Evolutionary conservation across 176 grass and related monocot genomes (phyloP), one percentile per base, ranked within the genome.

Genomic region (Microstegium vimineum): DNA sequence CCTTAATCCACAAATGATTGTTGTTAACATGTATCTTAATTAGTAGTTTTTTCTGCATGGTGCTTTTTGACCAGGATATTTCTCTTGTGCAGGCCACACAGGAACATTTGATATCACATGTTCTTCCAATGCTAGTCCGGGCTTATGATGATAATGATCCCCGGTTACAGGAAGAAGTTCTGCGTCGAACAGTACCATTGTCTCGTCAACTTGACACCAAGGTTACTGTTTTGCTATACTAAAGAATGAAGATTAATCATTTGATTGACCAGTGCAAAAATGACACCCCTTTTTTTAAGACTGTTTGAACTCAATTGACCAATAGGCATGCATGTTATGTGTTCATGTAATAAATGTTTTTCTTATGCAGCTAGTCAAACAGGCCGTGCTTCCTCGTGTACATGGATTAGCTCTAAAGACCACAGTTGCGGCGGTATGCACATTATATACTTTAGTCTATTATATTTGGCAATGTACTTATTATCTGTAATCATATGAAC

Each of bases 131-230:
- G 97, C 75, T 99, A 15, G 93, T 99, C 20, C 91, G 93, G 20
- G 97, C 97, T 68, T 99, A 89, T 81, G 97, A 99, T 93, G 97
- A 99, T 71, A 95, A 93, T 20, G 93, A 99, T 88, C 89, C 97
- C 45, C 91, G 97, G 34, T 87, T 99, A 76, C 97, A 99, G 81
- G 97, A 99, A 89, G 97, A 99, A 82, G 96, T 95, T 74, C n/a
- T 99, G 61, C 85, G 89, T 76, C 84, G 77, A 87, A 98, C 93
- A 57, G 73, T 95, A 60, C 33, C 87, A 51, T 77, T 98, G 56
- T 90, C 93, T 79, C 85, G 82, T 66, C 89, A 98, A 88, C 92
- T 91, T 77, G 89, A 95, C 57, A 71, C 85, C 75, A 92, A 98
- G 88, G 91, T 98, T 61, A 73, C 54, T 78, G 65, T 63, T 71